phyloP scores from a whole-genome alignment of 768 basidiomycete species.

The Phylloporus sp. region DNA sequence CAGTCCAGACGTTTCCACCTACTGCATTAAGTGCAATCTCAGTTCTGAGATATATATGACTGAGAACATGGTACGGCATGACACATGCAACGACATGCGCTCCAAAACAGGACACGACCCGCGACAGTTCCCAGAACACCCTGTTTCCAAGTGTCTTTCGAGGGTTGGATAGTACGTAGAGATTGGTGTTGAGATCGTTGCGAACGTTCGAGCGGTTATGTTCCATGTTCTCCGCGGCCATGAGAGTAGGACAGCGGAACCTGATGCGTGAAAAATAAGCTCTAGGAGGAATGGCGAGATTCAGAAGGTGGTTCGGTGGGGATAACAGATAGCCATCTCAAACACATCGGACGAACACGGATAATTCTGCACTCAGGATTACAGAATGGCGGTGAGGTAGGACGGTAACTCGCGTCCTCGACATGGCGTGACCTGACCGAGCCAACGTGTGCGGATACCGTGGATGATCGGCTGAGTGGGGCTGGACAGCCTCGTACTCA shows the following conservation, averaged over 20 bases:
- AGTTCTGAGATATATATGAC: not conserved
- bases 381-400: not conserved
- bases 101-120: not conserved
- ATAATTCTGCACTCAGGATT: not conserved
- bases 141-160: slow-evolving; percentile 8
- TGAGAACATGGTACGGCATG: not conserved
- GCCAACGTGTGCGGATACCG: not conserved
- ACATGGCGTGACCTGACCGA: not conserved
- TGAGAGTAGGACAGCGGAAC: not conserved
- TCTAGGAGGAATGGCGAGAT: not conserved
- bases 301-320: not conserved
- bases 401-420: not conserved
- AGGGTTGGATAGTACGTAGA: not conserved
- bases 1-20: not conserved
- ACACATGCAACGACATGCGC: not conserved
- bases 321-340: not conserved
- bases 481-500: not conserved
- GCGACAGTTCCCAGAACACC: slow-evolving; percentile 6
- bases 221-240: not conserved
- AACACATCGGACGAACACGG: not conserved
- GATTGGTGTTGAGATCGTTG: slow-evolving; percentile 8
- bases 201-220: not conserved
- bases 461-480: not conserved
- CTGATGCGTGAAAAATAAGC: too few species aligned
- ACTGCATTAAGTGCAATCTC: not conserved